A percentile compares a stretch with the other conserved stretches of the same genome.
Evolutionary conservation across 305 asterid species (phyloP).

Genomic region (Solanum hybrid): DNA sequence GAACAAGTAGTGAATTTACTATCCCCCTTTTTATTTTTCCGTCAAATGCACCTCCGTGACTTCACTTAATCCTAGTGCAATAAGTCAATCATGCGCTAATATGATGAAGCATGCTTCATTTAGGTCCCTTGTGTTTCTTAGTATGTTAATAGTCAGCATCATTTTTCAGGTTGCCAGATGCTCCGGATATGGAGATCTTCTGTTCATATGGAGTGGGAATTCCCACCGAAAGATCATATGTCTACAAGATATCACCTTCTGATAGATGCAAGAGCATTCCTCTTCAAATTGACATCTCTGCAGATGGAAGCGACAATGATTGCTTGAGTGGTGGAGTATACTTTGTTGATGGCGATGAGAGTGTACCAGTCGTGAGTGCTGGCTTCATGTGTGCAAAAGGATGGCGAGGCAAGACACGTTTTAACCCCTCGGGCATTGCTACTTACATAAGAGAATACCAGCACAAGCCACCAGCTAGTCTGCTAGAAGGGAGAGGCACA

Average conservation of each 20-base stretch:
- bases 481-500: constrained; percentile 76
- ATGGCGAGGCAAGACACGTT: constrained; percentile 73
- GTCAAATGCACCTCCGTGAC: neutral
- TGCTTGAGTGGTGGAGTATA: constrained; percentile 77
- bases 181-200: constrained; percentile 80
- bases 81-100: neutral
- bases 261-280: constrained; percentile 66
- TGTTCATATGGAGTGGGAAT: constrained; percentile 75
- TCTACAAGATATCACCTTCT: constrained; percentile 52
- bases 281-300: constrained; percentile 69
- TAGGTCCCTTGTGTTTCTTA: neutral
- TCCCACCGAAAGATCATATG: constrained; percentile 77
- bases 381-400: constrained; percentile 88
- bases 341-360: constrained; percentile 74
- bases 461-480: constrained; percentile 64
- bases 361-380: constrained; percentile 59
- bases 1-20: neutral
- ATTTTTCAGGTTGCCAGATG: constrained; percentile 62
- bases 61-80: neutral
- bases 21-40: neutral
- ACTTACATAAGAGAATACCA: constrained; percentile 59
- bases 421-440: constrained; percentile 66
- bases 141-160: neutral
- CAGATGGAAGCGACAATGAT: constrained; percentile 37
- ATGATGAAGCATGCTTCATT: neutral